Conservation (phyloP, 129 eudicot genomes). For the Centella asiatica region DNA sequence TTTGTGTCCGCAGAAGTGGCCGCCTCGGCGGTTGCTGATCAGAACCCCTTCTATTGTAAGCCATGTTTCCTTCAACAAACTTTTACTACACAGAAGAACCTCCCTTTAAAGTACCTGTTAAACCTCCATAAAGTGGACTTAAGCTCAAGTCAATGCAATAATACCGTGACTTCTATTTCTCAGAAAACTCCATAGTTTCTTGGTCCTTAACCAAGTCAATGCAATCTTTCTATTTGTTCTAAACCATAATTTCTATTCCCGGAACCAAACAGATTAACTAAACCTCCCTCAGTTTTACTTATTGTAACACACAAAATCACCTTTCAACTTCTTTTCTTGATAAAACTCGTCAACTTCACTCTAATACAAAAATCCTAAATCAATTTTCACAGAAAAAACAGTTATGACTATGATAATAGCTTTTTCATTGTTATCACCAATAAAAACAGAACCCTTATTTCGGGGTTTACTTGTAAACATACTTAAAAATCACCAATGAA, state of each 20-base stretch:
- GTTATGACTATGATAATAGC: background rate
- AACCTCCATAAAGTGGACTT: slow-evolving; percentile 10
- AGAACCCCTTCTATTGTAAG: slow-evolving; percentile 55
- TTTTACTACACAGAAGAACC: background rate
- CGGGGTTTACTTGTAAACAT: no score
- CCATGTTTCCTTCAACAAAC: slow-evolving; percentile 30
- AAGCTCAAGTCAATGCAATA: background rate
- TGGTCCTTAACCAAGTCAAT: no score
- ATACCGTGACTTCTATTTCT: background rate
- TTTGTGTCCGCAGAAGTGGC: slow-evolving; percentile 54
- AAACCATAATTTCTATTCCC: no score
- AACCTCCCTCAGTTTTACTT: background rate
- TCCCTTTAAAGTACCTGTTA: slow-evolving; percentile 28
- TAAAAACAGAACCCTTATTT: no score
- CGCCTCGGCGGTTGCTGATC: slow-evolving; percentile 49
- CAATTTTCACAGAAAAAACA: background rate
- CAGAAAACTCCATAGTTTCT: slow-evolving; percentile 22
- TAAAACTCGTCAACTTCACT: background rate
- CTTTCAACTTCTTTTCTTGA: background rate
- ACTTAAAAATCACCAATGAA: no score
- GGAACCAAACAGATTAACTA: no score
- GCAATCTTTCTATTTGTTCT: no score
- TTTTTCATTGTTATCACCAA: no score
- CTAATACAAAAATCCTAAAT: background rate
- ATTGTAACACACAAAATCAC: background rate